Percentiles rank a stretch among this genome's conserved stretches.
Conservation (phyloP, 2,329 filamentous ascomycete genomes). For the Neospermospora avenae region DNA sequence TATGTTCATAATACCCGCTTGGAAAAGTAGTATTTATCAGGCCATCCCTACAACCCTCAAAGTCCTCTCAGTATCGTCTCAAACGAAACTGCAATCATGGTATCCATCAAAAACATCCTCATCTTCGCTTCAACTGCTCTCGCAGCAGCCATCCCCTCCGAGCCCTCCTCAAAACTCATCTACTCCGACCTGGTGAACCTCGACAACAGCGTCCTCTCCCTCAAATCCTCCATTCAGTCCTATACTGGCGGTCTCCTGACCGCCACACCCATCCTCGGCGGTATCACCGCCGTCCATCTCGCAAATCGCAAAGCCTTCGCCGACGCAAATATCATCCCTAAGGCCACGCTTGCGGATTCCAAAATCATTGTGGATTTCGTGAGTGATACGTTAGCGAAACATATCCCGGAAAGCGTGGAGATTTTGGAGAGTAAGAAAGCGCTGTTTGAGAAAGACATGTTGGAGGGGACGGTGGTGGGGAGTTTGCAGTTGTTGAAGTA, state of each 20-base stretch:
- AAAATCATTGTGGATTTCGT: constrained; percentile 10
- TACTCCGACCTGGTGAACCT: constrained; percentile 45
- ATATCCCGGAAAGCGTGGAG: constrained; percentile 4
- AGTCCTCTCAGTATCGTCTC: not conserved
- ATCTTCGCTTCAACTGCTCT: not conserved
- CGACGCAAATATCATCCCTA: not conserved
- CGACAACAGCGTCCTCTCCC: constrained; percentile 46
- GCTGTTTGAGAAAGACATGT: not conserved
- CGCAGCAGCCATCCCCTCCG: not conserved
- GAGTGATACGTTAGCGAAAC: not conserved
- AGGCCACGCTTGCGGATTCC: constrained; percentile 1
- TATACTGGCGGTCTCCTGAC: constrained; percentile 11
- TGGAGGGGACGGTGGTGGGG: not conserved
- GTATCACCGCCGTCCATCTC: constrained; percentile 13
- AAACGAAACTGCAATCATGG: not conserved
- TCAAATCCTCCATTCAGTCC: constrained; percentile 37
- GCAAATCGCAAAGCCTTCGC: constrained; percentile 11
- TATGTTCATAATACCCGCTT: no score
- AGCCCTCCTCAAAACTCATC: constrained; percentile 7
- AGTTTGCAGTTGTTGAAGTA: constrained; percentile 10
- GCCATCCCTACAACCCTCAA: not conserved
- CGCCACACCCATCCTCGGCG: constrained; percentile 21
- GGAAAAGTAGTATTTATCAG: not conserved
- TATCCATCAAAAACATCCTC: constrained; percentile 11
- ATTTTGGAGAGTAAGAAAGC: constrained; percentile 8